Base-by-base conservation (phyloP, 148 eudicot species). In the Arbutus unedo region DNA sequence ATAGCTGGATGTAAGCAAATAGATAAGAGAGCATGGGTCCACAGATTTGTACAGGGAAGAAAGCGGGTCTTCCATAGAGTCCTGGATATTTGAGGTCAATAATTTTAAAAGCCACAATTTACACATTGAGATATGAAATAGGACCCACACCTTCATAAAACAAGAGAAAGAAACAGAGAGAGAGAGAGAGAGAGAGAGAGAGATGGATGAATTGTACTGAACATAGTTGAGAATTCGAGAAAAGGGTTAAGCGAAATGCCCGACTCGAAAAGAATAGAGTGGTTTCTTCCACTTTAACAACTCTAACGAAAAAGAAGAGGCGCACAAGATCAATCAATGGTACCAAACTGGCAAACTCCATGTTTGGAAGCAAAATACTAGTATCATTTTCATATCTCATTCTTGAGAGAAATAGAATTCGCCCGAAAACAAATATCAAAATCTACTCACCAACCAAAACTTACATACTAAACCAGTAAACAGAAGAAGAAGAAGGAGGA, bases 11-110 rank as follows among this genome's bases (percentile, higher is more conserved):
- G 54, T 62, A 56, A 10, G 68, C 50, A 81, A 76, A 78, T 66
- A 79, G 81, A 78, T 82, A 87, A 85, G 80, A 85, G 57, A 75
- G 78, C 56, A 57, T 83, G 87, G 88, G 87, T 88, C 84, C 87
- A 85, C 85, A 87, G 53, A 84, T 85, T 76, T 81, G 75, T 54
- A 59, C 21, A 49, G 74, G 50, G 50, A 76, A 49, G 53, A 53
- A 16, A 74, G 74, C 66, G 81, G 84, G 84, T 81, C 86, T 81
- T 74, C 84, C 84, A 75, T n/a, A 50, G 83, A 57, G 10, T 55
- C 44, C 77, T 81, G 41, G 47, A 9, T 9, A 51, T 81, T 50
- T 60, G 76, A 53, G 10, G 67, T 77, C 81, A 77, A 16, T 6
- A 54, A 51, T 78, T 67, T 55, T 21, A 79, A 79, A 75, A 57